These are phyloP conservation scores for Solanum hybrid DNA, from an alignment of 305 asterid species.

Conservation along the genomic window DNA sequence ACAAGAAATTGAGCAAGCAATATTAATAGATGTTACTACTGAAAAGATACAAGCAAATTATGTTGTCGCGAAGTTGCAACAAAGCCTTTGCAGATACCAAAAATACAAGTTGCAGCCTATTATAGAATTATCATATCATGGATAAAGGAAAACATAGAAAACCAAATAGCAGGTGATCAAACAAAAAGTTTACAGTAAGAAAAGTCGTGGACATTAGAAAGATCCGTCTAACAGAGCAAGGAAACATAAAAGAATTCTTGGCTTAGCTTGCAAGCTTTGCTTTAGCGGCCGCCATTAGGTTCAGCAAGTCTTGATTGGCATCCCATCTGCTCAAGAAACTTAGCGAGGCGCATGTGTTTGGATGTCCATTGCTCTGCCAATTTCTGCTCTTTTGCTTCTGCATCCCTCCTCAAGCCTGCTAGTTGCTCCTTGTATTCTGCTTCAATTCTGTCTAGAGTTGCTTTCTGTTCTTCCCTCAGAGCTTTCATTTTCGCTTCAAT, in stretches of 20 bases:
- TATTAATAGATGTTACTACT: not conserved
- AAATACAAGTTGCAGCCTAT: not conserved
- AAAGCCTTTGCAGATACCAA: not conserved
- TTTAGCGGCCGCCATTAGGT: constrained; percentile 20
- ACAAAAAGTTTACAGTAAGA: not conserved
- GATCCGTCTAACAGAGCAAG: not conserved
- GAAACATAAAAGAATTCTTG: not conserved
- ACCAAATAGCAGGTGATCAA: not conserved
- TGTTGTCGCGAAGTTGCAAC: not conserved
- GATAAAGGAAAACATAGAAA: not conserved
- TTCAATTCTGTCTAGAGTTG: constrained; percentile 53
- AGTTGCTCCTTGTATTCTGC: constrained; percentile 68
- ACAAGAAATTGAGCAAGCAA: not conserved
- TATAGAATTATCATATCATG: not conserved
- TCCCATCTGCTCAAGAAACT: constrained; percentile 70
- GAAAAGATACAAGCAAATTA: not conserved
- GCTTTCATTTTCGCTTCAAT: constrained; percentile 70
- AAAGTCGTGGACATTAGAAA: not conserved
- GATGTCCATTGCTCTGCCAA: constrained; percentile 84
- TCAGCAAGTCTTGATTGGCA: constrained; percentile 35
- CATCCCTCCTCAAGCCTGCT: constrained; percentile 69
- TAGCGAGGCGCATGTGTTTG: constrained; percentile 50
- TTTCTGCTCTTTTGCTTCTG: constrained; percentile 80
- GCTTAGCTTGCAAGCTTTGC: not conserved
- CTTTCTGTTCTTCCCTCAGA: constrained; percentile 65